Base-by-base conservation (phyloP, 805 yeast species). In the Kuraishia hungarica region DNA sequence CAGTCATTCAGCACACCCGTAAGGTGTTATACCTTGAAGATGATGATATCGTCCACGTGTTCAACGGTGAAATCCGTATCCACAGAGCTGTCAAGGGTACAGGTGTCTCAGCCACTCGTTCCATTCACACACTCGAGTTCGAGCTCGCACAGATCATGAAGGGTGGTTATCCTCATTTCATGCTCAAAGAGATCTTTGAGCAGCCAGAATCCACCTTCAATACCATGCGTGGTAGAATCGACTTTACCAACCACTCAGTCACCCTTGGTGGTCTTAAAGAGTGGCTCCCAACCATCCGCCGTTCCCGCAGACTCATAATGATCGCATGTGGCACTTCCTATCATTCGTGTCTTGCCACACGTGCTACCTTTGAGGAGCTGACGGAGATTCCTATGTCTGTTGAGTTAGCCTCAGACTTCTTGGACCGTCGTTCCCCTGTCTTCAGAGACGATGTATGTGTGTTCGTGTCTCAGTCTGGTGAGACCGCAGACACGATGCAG, bases 281-380 rank as follows among this genome's bases (percentile, higher is more conserved):
- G 17, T 89, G 85, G 80, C 77, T 94, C 59, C 84, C 94, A 28
- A 88, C 94, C 51, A 89, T 94, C 59, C 83, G 98, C 74, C 84
- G 97, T 67, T 91, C 97, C 64, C 84, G 97, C 74, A 84, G 99
- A 73, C 81, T 94, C 64, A 89, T 92, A 57, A 94, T 94, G 98
- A 89, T 94, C 74, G 99, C 99, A 1, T 94, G 99, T 76, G 99
- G 99, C 76, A 94, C 99, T 6, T 94, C 99, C 0, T 94, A 92
- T 70, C 99, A 94, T 74, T 94, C 99, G 19, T 94, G 99, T 77
- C 75, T 94, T 68, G 99, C 99, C 21, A 93, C 97, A 22, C 84
- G 99, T 73, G 88, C 97, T 17, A 86, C 91, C 60, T 92, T 94
- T 69, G 99, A 94, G 74, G 99, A 94, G 70, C 79, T 94, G 65